Base-by-base conservation (phyloP, 306 rosid species). In the Cicer yamashitae region DNA sequence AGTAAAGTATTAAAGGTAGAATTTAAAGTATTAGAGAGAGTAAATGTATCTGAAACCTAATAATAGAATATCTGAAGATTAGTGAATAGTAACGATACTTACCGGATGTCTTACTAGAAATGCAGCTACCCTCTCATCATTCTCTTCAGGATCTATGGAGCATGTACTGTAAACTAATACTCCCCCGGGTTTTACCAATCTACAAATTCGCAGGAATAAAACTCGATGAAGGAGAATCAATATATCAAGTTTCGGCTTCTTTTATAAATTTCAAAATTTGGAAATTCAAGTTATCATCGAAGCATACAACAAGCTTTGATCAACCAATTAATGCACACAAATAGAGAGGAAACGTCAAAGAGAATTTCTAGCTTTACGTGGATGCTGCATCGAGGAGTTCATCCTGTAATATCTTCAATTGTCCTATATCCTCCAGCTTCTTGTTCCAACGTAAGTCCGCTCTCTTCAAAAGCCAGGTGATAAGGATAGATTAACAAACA, bases 141-240 rank as follows among this genome's bases (percentile, higher is more conserved):
- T 92, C 87, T 92, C 97, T 87, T 88, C 97, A 11, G 96, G 92
- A 82, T 92, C 97, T 77, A 92, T 86, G 72, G 97, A 92, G 87
- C 97, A 92, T 48, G 98, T 90, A 77, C 98, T 90, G 74, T 92
- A 92, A 56, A 90, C 83, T 54, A 92, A 78, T 50, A 90, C 84
- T 67, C 98, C 98, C 22, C 98, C 92, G 7, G 92, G 89, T 66
- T 90, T 90, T 69, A 92, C 92, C 85, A 92, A 90, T 84, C 98
- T 92, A 73, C 73, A 77, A 15, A 65, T 20, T 43, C 34, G 79
- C 78, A 90, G 10, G 45, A 43, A 69, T 58, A 83, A 47, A 51
- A 54, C 7, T 53, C 6, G 39, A 73, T 57, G 44, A 77, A 50
- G 44, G 44, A 5, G 51, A 56, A 58, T 56, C 12, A 39, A 67